A percentile compares a stretch with the other conserved stretches of the same genome.
These are phyloP conservation scores for Chrysoporthe deuterocubensis DNA, from an alignment of 2,329 filamentous ascomycete genomes.

Conservation along the genomic window DNA sequence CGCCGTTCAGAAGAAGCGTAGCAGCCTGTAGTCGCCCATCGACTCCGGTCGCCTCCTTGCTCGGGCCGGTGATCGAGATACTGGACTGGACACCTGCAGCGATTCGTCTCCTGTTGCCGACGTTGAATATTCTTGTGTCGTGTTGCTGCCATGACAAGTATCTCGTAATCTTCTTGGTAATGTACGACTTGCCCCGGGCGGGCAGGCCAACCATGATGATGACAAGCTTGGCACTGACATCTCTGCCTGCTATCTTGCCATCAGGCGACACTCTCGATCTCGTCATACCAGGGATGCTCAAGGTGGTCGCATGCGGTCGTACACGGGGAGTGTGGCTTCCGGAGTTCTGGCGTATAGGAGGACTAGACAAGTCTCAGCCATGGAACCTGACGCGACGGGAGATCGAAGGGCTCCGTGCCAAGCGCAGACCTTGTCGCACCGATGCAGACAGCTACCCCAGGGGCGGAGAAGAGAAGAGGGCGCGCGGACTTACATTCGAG, in stretches of 20 bases:
- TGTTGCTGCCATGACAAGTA: constrained; percentile 98
- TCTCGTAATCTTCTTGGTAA: constrained; percentile 95
- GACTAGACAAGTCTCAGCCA: constrained; percentile 47
- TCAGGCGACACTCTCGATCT: constrained; percentile 95
- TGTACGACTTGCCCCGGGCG: constrained; percentile 95
- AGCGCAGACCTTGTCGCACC: neutral
- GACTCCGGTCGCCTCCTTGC: constrained; percentile 34
- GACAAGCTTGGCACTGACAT: constrained; percentile 94
- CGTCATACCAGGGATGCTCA: constrained; percentile 96
- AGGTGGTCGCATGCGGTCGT: constrained; percentile 84
- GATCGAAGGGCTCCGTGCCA: constrained; percentile 8
- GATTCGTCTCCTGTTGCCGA: constrained; percentile 85
- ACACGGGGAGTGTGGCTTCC: constrained; percentile 77
- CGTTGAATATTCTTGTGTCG: constrained; percentile 95
- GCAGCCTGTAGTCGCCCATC: constrained; percentile 57
- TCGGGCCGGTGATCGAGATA: constrained; percentile 39
- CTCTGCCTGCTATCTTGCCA: constrained; percentile 88
- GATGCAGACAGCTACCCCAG: neutral
- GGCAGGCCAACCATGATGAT: constrained; percentile 98
- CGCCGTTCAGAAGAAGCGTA: constrained; percentile 61
- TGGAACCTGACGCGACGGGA: constrained; percentile 30
- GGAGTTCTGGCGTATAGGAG: constrained; percentile 73
- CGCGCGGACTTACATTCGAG: constrained; percentile 55
- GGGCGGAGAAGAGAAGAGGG: neutral
- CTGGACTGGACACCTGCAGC: constrained; percentile 61